These are phyloP conservation scores for Sphaerulina vaccinii DNA, from an alignment of 2,329 filamentous ascomycete genomes.

Conservation along the genomic window DNA sequence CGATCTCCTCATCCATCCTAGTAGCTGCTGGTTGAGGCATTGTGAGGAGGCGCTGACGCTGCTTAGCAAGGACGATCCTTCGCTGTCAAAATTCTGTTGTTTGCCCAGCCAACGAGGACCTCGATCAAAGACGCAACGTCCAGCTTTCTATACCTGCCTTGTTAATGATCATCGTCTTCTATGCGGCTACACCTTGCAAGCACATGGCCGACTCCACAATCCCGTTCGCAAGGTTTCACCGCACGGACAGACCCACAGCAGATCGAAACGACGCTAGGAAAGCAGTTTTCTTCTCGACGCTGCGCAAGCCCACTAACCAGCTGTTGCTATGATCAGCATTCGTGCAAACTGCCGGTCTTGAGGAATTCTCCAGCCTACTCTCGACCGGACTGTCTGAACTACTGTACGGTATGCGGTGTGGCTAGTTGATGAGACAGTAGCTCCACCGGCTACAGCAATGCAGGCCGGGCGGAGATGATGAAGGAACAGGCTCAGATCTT, in stretches of 20 bases:
- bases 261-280: not conserved
- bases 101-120: not conserved
- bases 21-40: too few species aligned
- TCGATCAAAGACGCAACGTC: not conserved
- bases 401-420: too few species aligned
- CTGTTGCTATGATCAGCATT: not conserved
- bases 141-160: not conserved
- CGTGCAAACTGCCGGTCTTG: not conserved
- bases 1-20: not conserved
- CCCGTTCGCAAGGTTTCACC: not conserved
- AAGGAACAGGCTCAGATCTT: too few species aligned
- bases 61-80: not conserved
- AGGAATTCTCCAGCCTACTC: too few species aligned
- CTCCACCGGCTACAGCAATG: too few species aligned
- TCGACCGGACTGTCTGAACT: too few species aligned
- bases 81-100: not conserved
- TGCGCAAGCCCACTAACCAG: not conserved
- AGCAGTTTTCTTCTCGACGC: not conserved
- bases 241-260: not conserved
- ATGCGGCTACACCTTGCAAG: slow-evolving; percentile 5
- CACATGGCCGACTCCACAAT: slow-evolving; percentile 13
- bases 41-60: not conserved
- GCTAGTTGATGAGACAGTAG: too few species aligned
- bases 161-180: slow-evolving; percentile 2
- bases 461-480: too few species aligned